Conservation (phyloP, 768 basidiomycete species). For the Exidia glandulosa region DNA sequence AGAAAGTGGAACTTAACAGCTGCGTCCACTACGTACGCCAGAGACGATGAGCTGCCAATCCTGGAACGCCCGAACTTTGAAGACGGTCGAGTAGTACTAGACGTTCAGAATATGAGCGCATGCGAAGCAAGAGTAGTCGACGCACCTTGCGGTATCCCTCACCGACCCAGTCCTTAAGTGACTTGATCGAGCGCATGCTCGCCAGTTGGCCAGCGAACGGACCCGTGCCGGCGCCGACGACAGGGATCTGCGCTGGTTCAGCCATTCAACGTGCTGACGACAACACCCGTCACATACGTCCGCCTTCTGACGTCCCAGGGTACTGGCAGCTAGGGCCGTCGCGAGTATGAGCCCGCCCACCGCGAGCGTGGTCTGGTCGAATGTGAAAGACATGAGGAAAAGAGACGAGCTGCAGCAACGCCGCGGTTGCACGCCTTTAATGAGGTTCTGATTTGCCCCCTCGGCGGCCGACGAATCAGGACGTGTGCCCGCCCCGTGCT, state of each 20-base stretch:
- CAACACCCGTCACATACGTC: no score
- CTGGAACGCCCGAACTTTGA: conserved; percentile 33
- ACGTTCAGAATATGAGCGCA: background rate
- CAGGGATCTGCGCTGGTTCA: background rate
- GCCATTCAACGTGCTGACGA: no score
- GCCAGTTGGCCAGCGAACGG: background rate
- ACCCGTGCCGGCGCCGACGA: background rate
- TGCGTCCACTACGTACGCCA: conserved; percentile 1
- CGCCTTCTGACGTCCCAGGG: no score
- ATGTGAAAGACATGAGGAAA: no score
- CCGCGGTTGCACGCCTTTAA: no score
- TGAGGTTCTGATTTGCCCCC: no score
- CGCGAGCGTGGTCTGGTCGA: no score
- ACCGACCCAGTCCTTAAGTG: conserved; percentile 7
- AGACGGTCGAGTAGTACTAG: conserved; percentile 15
- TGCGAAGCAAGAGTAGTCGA: background rate
- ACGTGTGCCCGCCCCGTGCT: no score
- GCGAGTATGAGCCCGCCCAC: no score
- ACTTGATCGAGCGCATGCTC: background rate
- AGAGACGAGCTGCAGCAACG: no score
- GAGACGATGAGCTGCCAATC: conserved; percentile 32
- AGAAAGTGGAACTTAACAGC: background rate
- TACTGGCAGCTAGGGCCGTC: no score
- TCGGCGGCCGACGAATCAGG: no score
- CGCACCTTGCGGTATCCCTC: conserved; percentile 22